phyloP scores from a whole-genome alignment of 2,329 filamentous ascomycete species.

The Furcasterigmium furcatum region DNA sequence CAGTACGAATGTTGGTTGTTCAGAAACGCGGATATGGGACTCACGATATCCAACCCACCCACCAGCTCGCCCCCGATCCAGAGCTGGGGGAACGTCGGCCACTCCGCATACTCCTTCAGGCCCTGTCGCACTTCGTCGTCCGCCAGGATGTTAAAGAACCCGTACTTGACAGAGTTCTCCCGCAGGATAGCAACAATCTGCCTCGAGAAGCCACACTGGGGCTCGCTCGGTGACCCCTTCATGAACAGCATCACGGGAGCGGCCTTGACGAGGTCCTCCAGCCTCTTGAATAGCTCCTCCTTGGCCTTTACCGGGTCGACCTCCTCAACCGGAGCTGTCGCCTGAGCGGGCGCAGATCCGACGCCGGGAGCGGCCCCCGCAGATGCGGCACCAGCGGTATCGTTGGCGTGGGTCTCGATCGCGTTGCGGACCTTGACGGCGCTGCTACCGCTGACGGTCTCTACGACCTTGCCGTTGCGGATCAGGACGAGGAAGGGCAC shows the following conservation, averaged over 20 bases:
- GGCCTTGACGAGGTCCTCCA: conserved; percentile 85
- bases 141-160: conserved; percentile 98
- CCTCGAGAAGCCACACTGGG: conserved; percentile 89
- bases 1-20: no score
- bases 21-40: no score
- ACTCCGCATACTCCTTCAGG: conserved; percentile 95
- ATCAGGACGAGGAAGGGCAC: conserved; percentile 90
- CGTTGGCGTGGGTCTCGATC: conserved; percentile 76
- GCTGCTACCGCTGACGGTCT: conserved; percentile 87
- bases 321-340: conserved; percentile 18
- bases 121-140: conserved; percentile 97
- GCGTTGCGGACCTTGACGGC: conserved; percentile 79
- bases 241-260: conserved; percentile 98
- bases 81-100: conserved; percentile 95
- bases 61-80: conserved; percentile 90
- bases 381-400: conserved; percentile 31
- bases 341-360: conserved; percentile 14
- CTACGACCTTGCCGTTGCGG: conserved; percentile 70
- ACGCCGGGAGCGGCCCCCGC: conserved; percentile 19
- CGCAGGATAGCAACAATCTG: conserved; percentile 84
- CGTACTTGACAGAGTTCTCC: conserved; percentile 90
- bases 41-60: conserved; percentile 92
- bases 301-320: conserved; percentile 53
- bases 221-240: conserved; percentile 88
- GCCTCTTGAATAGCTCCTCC: conserved; percentile 79